phyloP scores from a whole-genome alignment of 2,329 filamentous ascomycete genomes.

The Alternaria brassicicola region DNA sequence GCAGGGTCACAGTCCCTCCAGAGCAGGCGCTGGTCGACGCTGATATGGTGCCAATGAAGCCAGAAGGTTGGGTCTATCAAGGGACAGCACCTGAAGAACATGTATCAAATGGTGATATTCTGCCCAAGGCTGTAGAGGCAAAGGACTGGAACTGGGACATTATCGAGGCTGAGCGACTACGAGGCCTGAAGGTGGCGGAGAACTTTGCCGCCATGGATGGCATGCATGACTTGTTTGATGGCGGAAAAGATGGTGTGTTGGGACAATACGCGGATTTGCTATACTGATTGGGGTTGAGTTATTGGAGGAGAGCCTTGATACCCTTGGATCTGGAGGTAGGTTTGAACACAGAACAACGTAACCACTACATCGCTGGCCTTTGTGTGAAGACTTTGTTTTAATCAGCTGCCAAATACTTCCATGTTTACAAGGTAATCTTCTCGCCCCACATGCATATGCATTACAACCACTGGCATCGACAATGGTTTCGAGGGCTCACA shows the following conservation, averaged over 20 bases:
- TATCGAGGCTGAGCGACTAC: constrained; percentile 63
- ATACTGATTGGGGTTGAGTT: constrained; percentile 15
- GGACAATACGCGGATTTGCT: constrained; percentile 52
- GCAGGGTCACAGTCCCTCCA: constrained; percentile 80
- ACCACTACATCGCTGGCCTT: too few species aligned
- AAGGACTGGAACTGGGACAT: constrained; percentile 64
- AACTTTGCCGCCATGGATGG: constrained; percentile 62
- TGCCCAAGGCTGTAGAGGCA: constrained; percentile 43
- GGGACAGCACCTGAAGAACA: constrained; percentile 15
- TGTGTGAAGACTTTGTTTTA: background rate
- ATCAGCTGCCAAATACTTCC: background rate
- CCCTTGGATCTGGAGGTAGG: background rate
- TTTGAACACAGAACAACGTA: background rate
- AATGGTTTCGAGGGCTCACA: background rate
- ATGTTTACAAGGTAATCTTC: background rate
- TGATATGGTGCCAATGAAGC: constrained; percentile 74
- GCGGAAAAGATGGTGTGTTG: constrained; percentile 51
- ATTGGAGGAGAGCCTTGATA: background rate
- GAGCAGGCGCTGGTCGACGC: constrained; percentile 74
- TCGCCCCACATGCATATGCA: background rate
- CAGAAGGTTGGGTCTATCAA: constrained; percentile 59
- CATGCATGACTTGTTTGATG: constrained; percentile 59
- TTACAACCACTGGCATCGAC: background rate
- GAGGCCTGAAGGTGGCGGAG: constrained; percentile 61
- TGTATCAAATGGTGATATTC: constrained; percentile 16